Evolutionary conservation across 2,329 filamentous ascomycete species (phyloP), one percentile per base, ranked within the genome.

Genomic region (Aspergillus ibericus): DNA sequence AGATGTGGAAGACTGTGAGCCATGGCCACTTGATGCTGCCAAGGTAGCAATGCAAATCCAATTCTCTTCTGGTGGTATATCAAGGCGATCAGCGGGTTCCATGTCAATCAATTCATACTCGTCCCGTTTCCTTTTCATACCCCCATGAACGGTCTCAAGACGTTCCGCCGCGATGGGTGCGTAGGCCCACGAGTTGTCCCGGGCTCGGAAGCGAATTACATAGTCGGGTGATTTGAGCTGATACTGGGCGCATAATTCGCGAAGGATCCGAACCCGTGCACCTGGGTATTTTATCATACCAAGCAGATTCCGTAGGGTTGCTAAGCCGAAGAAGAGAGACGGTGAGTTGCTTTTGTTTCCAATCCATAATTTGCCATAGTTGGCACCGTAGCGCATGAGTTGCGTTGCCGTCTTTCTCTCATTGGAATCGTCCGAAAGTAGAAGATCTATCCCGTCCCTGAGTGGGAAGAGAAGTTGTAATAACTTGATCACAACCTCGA

Each of bases 311-410:
- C 16, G 42, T 4, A 46, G 15, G 5, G 15, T 27, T 2, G 42
- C 15, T 15, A 46, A 12, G 8, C 42, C 12, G 13, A 46, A 22
- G 4, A 46, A 25, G 12, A 15, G 5, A 15, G 42, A 27, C 9
- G 4, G 6, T 34, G 13, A 13, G 25, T 16, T 15, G 13, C 9
- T 22, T 12, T 18, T 9, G 15, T 54, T 58, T 12, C 50, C 56
- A n/a, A 58, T 53, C 42, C 56, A 53, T 13, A 15, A 10, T 1
- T 13, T 49, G 6, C 40, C 56, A 9, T 22, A 40, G n/a, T 54
- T 53, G 7, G 34, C 13, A 13, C 56, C 56, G 35, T 58, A 58
- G 15, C 34, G 32, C 15, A 58, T 44, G 13, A 58, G 50, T 40
- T 58, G 56, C 25, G 49, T 32, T 32, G 56, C 56, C 2, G 20